A percentile compares a stretch with the other conserved stretches of the same genome.
phyloP scores from a whole-genome alignment of 768 basidiomycete species.

The Rhizopogon sp. region DNA sequence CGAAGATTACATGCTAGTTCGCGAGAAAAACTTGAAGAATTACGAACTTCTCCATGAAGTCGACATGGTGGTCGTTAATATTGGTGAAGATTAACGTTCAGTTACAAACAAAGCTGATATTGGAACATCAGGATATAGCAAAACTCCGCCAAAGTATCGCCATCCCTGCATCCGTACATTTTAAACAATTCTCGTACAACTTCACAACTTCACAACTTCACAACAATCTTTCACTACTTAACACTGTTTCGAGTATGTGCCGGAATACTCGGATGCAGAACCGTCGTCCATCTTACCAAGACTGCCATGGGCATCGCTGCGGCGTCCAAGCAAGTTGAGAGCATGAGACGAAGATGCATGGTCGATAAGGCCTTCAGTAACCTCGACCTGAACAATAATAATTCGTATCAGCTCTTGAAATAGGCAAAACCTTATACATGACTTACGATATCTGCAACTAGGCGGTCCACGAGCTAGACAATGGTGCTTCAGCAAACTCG shows the following conservation, averaged over 20 bases:
- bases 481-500: neutral
- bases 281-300: constrained; percentile 43
- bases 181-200: neutral
- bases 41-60: too few species aligned
- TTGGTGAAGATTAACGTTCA: too few species aligned
- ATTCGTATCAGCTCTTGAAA: constrained; percentile 1
- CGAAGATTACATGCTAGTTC: too few species aligned
- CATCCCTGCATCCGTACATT: neutral
- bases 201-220: too few species aligned
- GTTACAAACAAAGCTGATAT: too few species aligned
- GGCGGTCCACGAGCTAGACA: constrained; percentile 51
- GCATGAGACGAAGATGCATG: constrained; percentile 46
- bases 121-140: too few species aligned
- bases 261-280: constrained; percentile 42
- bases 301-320: constrained; percentile 22
- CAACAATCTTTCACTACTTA: constrained; percentile 24
- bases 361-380: constrained; percentile 54
- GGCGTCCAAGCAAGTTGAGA: constrained; percentile 37
- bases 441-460: constrained; percentile 66
- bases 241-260: constrained; percentile 68
- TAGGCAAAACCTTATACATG: neutral
- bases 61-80: too few species aligned
- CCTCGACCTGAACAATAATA: constrained; percentile 41
- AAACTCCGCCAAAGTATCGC: too few species aligned
- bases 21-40: too few species aligned